phyloP scores from a whole-genome alignment of 2,329 filamentous ascomycete genomes.

The Aureobasidium leucospermi region DNA sequence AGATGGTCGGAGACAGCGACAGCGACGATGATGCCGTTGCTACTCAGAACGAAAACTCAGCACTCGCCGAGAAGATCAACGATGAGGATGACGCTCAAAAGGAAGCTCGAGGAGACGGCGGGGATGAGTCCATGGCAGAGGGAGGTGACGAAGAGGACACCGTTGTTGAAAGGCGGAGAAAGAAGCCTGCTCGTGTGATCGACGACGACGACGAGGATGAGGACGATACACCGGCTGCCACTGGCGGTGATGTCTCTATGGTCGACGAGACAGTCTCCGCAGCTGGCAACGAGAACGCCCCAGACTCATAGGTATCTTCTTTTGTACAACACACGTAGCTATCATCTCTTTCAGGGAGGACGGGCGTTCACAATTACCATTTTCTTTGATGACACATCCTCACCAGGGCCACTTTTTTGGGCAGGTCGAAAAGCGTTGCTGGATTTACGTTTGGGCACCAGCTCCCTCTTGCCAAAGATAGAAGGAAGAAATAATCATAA shows the following conservation, averaged over 20 bases:
- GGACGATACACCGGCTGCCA: conserved; percentile 18
- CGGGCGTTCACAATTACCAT: neutral
- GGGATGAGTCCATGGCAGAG: conserved; percentile 12
- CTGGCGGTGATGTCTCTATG: conserved; percentile 15
- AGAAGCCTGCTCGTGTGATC: conserved; percentile 25
- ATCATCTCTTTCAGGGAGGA: neutral
- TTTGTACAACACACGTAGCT: neutral
- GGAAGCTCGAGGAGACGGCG: conserved; percentile 18
- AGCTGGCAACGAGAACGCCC: conserved; percentile 14
- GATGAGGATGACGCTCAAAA: conserved; percentile 26
- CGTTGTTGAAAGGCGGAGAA: conserved; percentile 19
- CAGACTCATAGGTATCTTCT: neutral
- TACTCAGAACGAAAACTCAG: conserved; percentile 20
- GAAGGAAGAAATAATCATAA: neutral
- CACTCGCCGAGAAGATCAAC: conserved; percentile 16
- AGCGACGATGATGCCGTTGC: conserved; percentile 43
- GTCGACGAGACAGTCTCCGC: conserved; percentile 12
- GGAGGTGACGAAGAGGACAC: conserved; percentile 17
- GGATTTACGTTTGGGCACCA: neutral
- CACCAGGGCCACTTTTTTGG: neutral
- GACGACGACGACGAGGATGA: conserved; percentile 27
- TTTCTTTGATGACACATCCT: neutral
- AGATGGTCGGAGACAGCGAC: conserved; percentile 74
- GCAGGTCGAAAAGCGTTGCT: neutral
- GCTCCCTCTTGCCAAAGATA: neutral